Percentiles rank a stretch among this genome's conserved stretches.
phyloP scores from a whole-genome alignment of 2,329 filamentous ascomycete genomes.

The Scytalidium lignicola region DNA sequence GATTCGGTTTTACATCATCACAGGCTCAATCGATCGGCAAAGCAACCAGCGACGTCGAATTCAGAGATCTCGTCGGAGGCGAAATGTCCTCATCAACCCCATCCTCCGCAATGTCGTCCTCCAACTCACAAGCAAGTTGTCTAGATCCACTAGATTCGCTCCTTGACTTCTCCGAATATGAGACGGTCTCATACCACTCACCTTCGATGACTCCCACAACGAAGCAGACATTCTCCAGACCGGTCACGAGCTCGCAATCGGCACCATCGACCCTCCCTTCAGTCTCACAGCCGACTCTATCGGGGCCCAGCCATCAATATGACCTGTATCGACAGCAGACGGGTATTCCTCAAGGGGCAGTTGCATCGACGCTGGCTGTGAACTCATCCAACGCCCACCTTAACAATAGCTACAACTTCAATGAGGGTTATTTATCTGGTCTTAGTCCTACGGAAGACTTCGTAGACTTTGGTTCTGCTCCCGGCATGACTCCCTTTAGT shows the following conservation, averaged over 20 bases:
- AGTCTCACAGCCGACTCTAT: conserved; percentile 53
- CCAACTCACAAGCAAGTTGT: conserved; percentile 18
- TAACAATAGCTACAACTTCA: conserved; percentile 40
- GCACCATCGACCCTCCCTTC: conserved; percentile 50
- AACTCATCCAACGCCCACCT: conserved; percentile 56
- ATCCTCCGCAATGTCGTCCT: conserved; percentile 18
- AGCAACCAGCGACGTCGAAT: not conserved
- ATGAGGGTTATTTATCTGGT: conserved; percentile 38
- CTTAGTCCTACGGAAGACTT: conserved; percentile 58
- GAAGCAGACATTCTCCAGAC: conserved; percentile 44
- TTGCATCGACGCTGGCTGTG: conserved; percentile 74
- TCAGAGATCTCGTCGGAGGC: not conserved
- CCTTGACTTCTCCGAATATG: conserved; percentile 59
- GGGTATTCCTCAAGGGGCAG: conserved; percentile 78
- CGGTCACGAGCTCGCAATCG: conserved; percentile 46
- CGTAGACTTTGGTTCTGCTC: conserved; percentile 68
- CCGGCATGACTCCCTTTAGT: conserved; percentile 49
- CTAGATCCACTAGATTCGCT: conserved; percentile 45
- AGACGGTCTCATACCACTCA: conserved; percentile 54
- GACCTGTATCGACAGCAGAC: conserved; percentile 94
- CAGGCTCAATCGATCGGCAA: not conserved
- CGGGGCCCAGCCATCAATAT: conserved; percentile 89
- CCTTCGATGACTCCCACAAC: conserved; percentile 56
- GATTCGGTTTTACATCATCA: not conserved
- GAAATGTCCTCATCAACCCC: conserved; percentile 20